Evolutionary conservation across 1,139 yeast genomes (phyloP), one percentile per base, ranked within the genome.

Genomic region (Yamadazyma dendronema): DNA sequence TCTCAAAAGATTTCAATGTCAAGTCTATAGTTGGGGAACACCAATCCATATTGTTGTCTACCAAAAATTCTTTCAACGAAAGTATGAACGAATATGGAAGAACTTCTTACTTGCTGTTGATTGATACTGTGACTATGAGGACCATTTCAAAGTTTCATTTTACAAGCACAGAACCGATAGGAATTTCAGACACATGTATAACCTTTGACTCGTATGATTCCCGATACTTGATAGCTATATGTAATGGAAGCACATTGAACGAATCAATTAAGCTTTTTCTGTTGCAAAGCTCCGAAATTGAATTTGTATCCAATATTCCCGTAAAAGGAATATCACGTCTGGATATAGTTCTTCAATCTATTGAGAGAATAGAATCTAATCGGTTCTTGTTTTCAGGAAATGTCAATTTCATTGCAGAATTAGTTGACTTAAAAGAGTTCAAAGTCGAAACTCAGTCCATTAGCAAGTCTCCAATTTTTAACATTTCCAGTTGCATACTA

Each of bases 151-250:
- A 24, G 9, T 44, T 38, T 19, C 36, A 46, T 26, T 49, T 44
- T 33, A 35, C 49, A 2, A 43, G 41, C 12, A 22, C 38, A 9
- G 31, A 33, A 1, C 46, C 47, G 1, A 30, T 40, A 4, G 62
- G 59, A 30, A 40, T 56, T 19, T 48, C 54, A 8, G 65, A 59
- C 39, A 32, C 57, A 7, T 46, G 54, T 27, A 17, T 10, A 6
- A 5, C 10, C 12, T 17, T 26, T 21, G 34, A 33, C 14, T 40
- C 17, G 33, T 3, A 14, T 7, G 4, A 12, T n/a, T 39, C 49
- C 9, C n/a, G n/a, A n/a, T n/a, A n/a, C n/a, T n/a, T 53, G 31
- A 30, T 53, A 13, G 52, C 43, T 1, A 26, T 54, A n/a, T 43
- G 47, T 30, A 48, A 47, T 31, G 34, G 46, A 8, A 17, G 40